phyloP scores from a whole-genome alignment of 192 early-diverging fungal species.

The Piromyces finnis region DNA sequence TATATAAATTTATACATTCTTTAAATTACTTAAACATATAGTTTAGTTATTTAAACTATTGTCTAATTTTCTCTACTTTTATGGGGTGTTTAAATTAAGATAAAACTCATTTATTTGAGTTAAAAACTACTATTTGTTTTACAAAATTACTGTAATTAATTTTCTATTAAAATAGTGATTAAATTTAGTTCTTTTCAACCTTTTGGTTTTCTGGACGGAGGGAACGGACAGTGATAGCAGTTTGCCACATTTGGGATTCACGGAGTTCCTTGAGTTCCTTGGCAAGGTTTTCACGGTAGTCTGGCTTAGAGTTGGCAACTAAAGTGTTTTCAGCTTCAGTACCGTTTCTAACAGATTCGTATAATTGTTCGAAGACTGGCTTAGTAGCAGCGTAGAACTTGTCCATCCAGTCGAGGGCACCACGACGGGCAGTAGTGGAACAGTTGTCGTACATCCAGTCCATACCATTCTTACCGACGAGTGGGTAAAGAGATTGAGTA shows the following conservation, averaged over 20 bases:
- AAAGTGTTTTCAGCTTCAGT: constrained; percentile 69
- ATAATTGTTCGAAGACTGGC: constrained; percentile 84
- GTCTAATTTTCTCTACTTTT: too few relatives aligned
- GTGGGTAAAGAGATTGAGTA: constrained; percentile 90
- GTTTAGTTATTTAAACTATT: too few relatives aligned
- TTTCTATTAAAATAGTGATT: too few relatives aligned
- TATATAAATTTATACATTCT: too few relatives aligned
- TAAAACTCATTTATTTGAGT: too few relatives aligned
- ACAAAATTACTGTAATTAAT: too few relatives aligned
- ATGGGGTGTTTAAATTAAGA: too few relatives aligned
- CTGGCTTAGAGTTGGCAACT: constrained; percentile 69
- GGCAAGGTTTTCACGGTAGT: constrained; percentile 88
- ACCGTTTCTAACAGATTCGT: constrained; percentile 71
- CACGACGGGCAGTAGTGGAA: constrained; percentile 87
- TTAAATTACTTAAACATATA: too few relatives aligned
- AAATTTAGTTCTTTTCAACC: not conserved
- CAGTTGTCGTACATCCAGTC: constrained; percentile 98
- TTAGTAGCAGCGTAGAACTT: constrained; percentile 81
- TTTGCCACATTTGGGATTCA: constrained; percentile 82
- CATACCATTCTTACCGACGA: constrained; percentile 92
- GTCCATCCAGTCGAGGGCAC: constrained; percentile 93
- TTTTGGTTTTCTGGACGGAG: constrained; percentile 75
- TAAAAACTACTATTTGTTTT: too few relatives aligned
- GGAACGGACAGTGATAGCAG: constrained; percentile 69
- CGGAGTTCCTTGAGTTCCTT: constrained; percentile 76